phyloP scores from a whole-genome alignment of 345 rosid species.

The Lumnitzera littorea region DNA sequence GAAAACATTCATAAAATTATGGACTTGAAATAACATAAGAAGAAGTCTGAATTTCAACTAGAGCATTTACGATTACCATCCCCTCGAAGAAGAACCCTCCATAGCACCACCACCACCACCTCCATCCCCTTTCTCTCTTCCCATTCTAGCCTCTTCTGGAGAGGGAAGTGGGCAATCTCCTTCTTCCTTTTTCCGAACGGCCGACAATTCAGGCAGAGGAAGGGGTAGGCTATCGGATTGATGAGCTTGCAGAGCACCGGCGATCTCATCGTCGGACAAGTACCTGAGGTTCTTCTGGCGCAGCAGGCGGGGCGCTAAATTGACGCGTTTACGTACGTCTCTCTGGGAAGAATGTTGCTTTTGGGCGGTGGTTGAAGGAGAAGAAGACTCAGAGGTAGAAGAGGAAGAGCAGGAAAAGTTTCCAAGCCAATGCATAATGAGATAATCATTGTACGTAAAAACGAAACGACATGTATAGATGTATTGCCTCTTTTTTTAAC shows the following conservation, averaged over 20 bases:
- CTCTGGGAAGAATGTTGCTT: slow-evolving; percentile 4
- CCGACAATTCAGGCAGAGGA: slow-evolving; percentile 7
- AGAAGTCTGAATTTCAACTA: not conserved
- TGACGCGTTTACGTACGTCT: slow-evolving; percentile 18
- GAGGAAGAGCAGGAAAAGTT: slow-evolving; percentile 44
- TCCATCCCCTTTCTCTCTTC: slow-evolving; percentile 26
- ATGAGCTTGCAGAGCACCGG: slow-evolving; percentile 10
- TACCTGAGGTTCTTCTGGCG: slow-evolving; percentile 56
- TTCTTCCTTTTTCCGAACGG: not conserved
- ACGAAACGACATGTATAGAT: slow-evolving; percentile 22
- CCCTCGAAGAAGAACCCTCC: slow-evolving; percentile 15
- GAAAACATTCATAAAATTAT: not conserved
- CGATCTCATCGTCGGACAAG: slow-evolving; percentile 42
- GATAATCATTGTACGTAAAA: slow-evolving; percentile 12
- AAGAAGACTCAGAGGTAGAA: slow-evolving; percentile 24
- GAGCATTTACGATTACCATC: slow-evolving; percentile 1
- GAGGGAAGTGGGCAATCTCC: slow-evolving; percentile 20
- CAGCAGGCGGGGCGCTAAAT: slow-evolving; percentile 29
- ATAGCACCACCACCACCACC: slow-evolving; percentile 19
- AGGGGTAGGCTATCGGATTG: slow-evolving; percentile 1
- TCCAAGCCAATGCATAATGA: slow-evolving; percentile 73
- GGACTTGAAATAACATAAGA: not conserved
- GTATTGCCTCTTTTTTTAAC: not conserved
- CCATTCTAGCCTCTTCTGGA: slow-evolving; percentile 21
- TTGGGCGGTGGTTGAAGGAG: slow-evolving; percentile 11